Evolutionary conservation across 768 basidiomycete species (phyloP).

Genomic region (Boletus sp.): DNA sequence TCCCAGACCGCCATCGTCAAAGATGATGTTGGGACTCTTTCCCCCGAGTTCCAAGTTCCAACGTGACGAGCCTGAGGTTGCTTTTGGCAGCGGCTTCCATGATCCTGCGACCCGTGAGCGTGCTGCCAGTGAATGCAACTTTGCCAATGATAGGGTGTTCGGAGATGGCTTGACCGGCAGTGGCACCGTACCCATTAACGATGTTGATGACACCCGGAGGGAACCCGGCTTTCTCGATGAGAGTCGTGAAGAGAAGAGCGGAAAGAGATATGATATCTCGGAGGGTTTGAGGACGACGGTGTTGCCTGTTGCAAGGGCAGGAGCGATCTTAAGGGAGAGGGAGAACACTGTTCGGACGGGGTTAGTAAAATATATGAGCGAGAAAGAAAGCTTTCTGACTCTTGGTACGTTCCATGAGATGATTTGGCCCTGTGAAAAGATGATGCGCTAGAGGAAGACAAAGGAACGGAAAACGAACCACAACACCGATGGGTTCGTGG

Average conservation of each 20-base stretch:
- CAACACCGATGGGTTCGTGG: constrained; percentile 10
- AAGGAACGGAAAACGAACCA: background rate
- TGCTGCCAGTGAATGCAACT: too few relatives aligned
- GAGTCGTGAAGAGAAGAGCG: constrained; percentile 3
- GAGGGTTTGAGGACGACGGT: constrained; percentile 12
- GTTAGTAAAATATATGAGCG: background rate
- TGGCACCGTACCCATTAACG: constrained; percentile 6
- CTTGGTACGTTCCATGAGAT: constrained; percentile 8
- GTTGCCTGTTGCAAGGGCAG: constrained; percentile 11
- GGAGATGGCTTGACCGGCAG: constrained; percentile 8
- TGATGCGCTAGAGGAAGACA: background rate
- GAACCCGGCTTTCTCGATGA: constrained; percentile 8
- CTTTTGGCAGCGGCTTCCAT: constrained; percentile 13
- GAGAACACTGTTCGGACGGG: constrained; percentile 1
- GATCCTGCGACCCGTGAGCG: constrained; percentile 6
- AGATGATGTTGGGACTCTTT: constrained; percentile 12
- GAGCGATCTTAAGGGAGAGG: constrained; percentile 8
- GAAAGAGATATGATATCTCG: constrained; percentile 8
- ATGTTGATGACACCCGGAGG: constrained; percentile 9
- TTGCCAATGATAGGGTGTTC: too few relatives aligned
- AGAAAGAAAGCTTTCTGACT: background rate
- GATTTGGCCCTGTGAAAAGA: constrained; percentile 3
- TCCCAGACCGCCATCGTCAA: constrained; percentile 9
- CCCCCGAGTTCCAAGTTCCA: constrained; percentile 14
- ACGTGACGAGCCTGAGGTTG: constrained; percentile 10